phyloP scores from a whole-genome alignment of 345 rosid species.

The Rubroshorea leprosula region DNA sequence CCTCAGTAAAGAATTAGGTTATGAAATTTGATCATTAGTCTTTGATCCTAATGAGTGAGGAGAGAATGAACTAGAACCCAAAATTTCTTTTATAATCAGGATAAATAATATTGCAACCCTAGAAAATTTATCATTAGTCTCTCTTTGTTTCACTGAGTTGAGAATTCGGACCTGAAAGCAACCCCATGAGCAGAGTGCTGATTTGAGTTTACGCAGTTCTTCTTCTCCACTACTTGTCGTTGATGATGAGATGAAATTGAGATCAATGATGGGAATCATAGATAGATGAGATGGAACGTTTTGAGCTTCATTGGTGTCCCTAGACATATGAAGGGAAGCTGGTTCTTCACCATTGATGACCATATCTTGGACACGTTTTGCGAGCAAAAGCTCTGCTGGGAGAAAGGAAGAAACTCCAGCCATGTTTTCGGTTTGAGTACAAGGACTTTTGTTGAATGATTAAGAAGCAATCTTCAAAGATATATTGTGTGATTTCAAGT shows the following conservation, averaged over 20 bases:
- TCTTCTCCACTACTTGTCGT: slow-evolving; percentile 4
- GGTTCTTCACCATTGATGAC: slow-evolving; percentile 28
- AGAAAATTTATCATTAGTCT: not conserved
- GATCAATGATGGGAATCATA: slow-evolving; percentile 34
- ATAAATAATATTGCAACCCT: too few relatives aligned
- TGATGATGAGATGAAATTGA: slow-evolving; percentile 29
- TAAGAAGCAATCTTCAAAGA: too few relatives aligned
- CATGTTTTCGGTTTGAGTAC: too few relatives aligned
- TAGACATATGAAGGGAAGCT: slow-evolving; percentile 20
- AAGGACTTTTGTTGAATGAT: too few relatives aligned
- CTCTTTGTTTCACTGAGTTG: not conserved
- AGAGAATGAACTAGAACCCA: not conserved
- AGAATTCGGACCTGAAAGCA: slow-evolving; percentile 36
- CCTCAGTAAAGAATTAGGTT: too few relatives aligned
- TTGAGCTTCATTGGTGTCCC: slow-evolving; percentile 18
- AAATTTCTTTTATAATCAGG: too few relatives aligned
- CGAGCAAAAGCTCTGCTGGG: slow-evolving; percentile 30
- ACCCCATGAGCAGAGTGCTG: slow-evolving; percentile 45
- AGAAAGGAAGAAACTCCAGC: too few relatives aligned
- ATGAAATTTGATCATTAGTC: not conserved
- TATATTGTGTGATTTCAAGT: too few relatives aligned
- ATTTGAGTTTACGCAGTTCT: slow-evolving; percentile 36
- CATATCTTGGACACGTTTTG: slow-evolving; percentile 40
- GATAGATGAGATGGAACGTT: slow-evolving; percentile 21
- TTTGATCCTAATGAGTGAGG: not conserved